Percentiles rank a stretch among this genome's conserved stretches.
Evolutionary conservation across 768 basidiomycete genomes (phyloP).

Genomic region (Dacryopinax spathularia): DNA sequence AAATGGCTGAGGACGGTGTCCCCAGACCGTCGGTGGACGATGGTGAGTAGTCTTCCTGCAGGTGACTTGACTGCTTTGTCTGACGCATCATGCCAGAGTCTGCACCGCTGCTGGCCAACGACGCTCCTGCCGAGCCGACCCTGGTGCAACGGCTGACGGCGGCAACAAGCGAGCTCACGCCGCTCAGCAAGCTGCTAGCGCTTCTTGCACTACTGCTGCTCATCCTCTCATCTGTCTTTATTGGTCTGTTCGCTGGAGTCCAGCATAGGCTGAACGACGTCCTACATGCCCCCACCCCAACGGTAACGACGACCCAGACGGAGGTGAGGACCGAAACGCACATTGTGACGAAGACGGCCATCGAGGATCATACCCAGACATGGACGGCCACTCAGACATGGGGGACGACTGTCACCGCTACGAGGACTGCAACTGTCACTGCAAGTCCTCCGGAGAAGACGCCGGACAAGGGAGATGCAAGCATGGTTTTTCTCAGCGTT

Average conservation of each 20-base stretch:
- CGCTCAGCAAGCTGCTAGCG: slow-evolving; percentile 70
- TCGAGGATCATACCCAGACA: slow-evolving; percentile 4
- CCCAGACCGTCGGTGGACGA: slow-evolving; percentile 13
- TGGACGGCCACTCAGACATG: slow-evolving; percentile 18
- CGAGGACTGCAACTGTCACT: slow-evolving; percentile 18
- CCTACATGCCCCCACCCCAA: slow-evolving; percentile 5
- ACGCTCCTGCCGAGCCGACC: slow-evolving; percentile 20
- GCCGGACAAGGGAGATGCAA: slow-evolving; percentile 18
- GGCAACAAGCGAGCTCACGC: slow-evolving; percentile 52
- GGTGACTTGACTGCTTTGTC: neutral
- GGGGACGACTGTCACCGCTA: slow-evolving; percentile 18
- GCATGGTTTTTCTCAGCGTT: slow-evolving; percentile 11
- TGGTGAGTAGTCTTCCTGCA: neutral
- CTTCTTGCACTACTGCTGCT: slow-evolving; percentile 61
- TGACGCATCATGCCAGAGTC: slow-evolving; percentile 32
- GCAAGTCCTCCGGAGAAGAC: slow-evolving; percentile 14
- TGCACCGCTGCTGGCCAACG: slow-evolving; percentile 46
- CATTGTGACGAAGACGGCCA: slow-evolving; percentile 2
- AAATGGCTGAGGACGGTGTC: slow-evolving; percentile 5
- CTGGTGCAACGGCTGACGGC: slow-evolving; percentile 27
- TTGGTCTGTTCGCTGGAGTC: slow-evolving; percentile 84
- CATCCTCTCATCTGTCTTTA: slow-evolving; percentile 71
- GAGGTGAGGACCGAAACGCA: neutral
- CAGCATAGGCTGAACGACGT: slow-evolving; percentile 51
- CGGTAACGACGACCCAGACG: slow-evolving; percentile 1